A percentile compares a stretch with the other conserved stretches of the same genome.
These are phyloP conservation scores for Streptanthus diversifolius DNA, from an alignment of 345 rosid genomes.

Conservation along the genomic window DNA sequence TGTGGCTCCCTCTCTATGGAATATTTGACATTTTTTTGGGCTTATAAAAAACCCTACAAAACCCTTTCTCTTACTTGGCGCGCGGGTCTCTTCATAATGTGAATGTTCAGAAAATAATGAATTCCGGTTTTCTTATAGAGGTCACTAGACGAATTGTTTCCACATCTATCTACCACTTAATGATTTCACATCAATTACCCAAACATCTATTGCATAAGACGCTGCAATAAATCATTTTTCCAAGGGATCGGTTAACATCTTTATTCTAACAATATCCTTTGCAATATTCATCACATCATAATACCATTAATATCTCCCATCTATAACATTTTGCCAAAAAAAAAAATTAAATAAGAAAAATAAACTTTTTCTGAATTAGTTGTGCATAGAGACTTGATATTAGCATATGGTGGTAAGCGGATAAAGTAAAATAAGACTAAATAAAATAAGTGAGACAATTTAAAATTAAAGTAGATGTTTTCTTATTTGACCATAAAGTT, in stretches of 20 bases:
- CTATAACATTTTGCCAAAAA: neutral
- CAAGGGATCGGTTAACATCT: neutral
- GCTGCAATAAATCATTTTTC: neutral
- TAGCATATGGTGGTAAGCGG: neutral
- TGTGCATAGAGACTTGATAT: neutral
- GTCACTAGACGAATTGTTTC: neutral
- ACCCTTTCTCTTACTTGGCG: neutral
- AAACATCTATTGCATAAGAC: neutral
- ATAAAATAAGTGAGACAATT: conserved; percentile 8
- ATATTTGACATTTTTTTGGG: neutral
- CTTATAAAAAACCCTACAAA: neutral
- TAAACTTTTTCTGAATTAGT: neutral
- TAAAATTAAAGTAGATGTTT: conserved; percentile 3
- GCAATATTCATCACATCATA: neutral
- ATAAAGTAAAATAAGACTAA: neutral
- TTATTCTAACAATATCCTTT: neutral
- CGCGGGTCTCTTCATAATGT: neutral
- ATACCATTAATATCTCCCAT: neutral
- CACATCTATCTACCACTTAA: neutral
- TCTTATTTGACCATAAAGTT: conserved; percentile 18
- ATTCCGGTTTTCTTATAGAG: neutral
- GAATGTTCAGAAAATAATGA: no score
- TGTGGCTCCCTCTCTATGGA: no score
- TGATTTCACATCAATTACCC: neutral
- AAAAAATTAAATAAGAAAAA: neutral